phyloP scores from a whole-genome alignment of 192 early-diverging fungal species.

The Backusella tuberculispora region DNA sequence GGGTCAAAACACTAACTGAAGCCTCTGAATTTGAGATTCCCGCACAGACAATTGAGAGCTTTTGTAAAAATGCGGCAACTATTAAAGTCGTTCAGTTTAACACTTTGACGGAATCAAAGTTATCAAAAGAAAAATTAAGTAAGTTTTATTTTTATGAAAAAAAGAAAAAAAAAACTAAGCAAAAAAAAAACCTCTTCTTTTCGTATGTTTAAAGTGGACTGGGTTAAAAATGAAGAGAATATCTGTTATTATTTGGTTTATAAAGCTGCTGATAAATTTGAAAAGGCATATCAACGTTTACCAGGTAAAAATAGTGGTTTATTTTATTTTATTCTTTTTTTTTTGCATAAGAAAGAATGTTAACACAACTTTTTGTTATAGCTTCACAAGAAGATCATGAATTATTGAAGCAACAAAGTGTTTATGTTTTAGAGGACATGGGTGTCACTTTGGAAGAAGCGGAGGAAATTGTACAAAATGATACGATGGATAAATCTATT shows the following conservation, averaged over 20 bases:
- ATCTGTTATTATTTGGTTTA: constrained; percentile 67
- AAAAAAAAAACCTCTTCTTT: constrained; percentile 5
- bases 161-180: not conserved
- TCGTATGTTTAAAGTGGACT: constrained; percentile 38
- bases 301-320: constrained; percentile 15
- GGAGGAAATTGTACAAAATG: not conserved
- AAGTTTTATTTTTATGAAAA: not conserved
- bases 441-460: not conserved
- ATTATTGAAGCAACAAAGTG: constrained; percentile 10
- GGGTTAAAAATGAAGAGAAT: constrained; percentile 58
- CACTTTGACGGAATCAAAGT: constrained; percentile 59
- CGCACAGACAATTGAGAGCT: constrained; percentile 69
- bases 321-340: not conserved
- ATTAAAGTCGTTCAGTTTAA: constrained; percentile 73
- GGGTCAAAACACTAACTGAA: constrained; percentile 52
- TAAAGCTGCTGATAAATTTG: constrained; percentile 70
- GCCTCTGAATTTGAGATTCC: constrained; percentile 56
- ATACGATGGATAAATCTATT: constrained; percentile 14
- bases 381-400: constrained; percentile 18
- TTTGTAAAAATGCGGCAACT: constrained; percentile 81
- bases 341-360: not conserved
- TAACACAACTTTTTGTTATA: not conserved
- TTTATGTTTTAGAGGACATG: not conserved
- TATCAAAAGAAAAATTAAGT: constrained; percentile 56
- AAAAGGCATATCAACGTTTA: constrained; percentile 45